Base-by-base conservation (phyloP, 2,329 filamentous ascomycete genomes). In the Elsinoe perseae region DNA sequence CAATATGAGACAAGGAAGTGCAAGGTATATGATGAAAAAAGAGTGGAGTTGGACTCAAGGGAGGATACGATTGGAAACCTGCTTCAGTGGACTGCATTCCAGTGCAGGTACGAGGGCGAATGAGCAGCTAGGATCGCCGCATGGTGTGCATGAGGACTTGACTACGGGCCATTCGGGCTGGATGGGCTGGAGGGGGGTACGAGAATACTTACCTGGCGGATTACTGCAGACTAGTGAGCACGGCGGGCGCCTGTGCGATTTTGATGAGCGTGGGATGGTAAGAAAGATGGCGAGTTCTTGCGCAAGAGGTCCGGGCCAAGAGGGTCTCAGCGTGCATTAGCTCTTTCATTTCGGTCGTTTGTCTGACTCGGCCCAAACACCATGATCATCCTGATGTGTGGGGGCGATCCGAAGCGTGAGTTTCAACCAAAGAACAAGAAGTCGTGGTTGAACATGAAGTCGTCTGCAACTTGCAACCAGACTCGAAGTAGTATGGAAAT, bases 101-200 rank as follows among this genome's bases (percentile, higher is more conserved):
- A 46, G 30, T 46, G 36, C 53, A 56, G 53, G 53, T 48, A 46
- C 42, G 16, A 32, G 42, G 53, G 40, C 40, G 53, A 44, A 56
- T 44, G 42, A 56, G 42, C 36, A 56, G 53, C 53, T 46, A 56
- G 23, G 53, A 56, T 48, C 53, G 53, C 53, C 40, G 53, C 53
- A 44, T 48, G 53, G 53, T 56, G 42, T 21, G 40, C 28, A 56
- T 46, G 28, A 36, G 28, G 40, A 56, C 16, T 38, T 52, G 52
- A 42, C 52, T 54, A 53, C 30, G 30, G 50, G 28, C 30, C 50
- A 53, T 53, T 25, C 50, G 50, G 50, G 32, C 23, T 53, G 50
- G 20, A 28, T 50, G 44, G 43, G 43, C 43, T 48, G 25, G 43
- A 30, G 43, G 43, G 43, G 43, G 43, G 27, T 48, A 32, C 23